Evolutionary conservation across 805 yeast genomes (phyloP).

Genomic region (Wickerhamomyces canadensis): DNA sequence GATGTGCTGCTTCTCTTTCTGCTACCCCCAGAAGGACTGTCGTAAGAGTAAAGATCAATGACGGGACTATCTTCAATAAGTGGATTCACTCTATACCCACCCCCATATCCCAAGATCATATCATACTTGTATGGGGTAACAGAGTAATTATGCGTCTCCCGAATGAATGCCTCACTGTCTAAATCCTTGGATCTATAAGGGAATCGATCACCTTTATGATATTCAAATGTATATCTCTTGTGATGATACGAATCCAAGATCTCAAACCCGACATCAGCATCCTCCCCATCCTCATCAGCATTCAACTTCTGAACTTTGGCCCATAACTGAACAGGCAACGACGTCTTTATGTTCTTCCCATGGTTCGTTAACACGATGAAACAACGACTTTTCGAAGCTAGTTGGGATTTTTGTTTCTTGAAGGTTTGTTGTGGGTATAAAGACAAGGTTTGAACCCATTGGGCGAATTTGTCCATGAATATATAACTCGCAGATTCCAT

Average conservation of each 20-base stretch:
- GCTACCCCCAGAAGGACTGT: no score
- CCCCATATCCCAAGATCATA: neutral
- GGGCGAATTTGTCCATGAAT: constrained; percentile 1
- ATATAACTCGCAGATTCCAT: neutral
- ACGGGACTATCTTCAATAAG: neutral
- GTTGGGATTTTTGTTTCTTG: neutral
- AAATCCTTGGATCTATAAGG: neutral
- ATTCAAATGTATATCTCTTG: neutral
- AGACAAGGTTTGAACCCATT: constrained; percentile 6
- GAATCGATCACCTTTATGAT: neutral
- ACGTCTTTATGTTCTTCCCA: constrained; percentile 1
- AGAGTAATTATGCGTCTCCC: constrained; percentile 1
- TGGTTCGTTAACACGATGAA: constrained; percentile 6
- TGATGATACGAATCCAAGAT: constrained; percentile 1
- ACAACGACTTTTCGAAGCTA: neutral
- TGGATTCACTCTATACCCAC: constrained; percentile 1
- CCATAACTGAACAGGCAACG: constrained; percentile 4
- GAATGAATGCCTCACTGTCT: neutral
- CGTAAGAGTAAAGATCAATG: constrained; percentile 1
- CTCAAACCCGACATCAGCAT: constrained; percentile 10
- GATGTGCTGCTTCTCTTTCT: no score
- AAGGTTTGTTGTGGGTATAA: neutral
- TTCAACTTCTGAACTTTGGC: constrained; percentile 5
- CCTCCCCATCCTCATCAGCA: neutral
- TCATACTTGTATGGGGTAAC: neutral